phyloP scores from a whole-genome alignment of 148 eudicot species.

The Talinum fruticosum region DNA sequence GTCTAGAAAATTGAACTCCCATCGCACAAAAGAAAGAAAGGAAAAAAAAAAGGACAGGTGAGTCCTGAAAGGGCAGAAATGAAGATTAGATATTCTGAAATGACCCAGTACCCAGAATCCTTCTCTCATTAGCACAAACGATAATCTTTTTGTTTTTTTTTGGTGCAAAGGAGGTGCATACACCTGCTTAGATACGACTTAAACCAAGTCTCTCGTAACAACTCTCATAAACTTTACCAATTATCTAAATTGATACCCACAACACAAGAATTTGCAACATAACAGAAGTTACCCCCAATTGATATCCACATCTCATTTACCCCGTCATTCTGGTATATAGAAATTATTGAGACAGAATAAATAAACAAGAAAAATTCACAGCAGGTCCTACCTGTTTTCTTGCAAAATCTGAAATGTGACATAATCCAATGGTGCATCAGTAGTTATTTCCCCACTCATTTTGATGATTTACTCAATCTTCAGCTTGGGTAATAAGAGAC shows the following conservation, averaged over 20 bases:
- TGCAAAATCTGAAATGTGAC: constrained; percentile 62
- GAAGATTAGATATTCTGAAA: not conserved
- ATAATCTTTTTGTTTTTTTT: not conserved
- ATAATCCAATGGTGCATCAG: constrained; percentile 52
- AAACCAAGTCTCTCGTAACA: not conserved
- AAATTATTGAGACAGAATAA: not conserved
- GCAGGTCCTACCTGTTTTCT: constrained; percentile 51
- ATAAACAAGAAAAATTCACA: not conserved
- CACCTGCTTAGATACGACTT: no score
- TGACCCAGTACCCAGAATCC: not conserved
- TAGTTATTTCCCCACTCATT: constrained; percentile 53
- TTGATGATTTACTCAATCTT: constrained; percentile 19
- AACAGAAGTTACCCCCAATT: constrained; percentile 5
- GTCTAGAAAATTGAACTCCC: no score
- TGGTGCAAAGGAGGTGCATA: no score
- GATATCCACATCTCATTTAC: not conserved
- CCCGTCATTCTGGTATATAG: not conserved
- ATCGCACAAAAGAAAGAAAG: no score
- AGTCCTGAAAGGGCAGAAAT: not conserved
- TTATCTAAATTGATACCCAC: no score
- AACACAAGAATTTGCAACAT: constrained; percentile 12
- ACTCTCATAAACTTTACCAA: not conserved
- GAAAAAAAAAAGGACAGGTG: no score
- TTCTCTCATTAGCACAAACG: not conserved
- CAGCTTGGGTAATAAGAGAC: constrained; percentile 10